A percentile compares a stretch with the other conserved stretches of the same genome.
phyloP scores from a whole-genome alignment of 2,329 filamentous ascomycete genomes.

The Colletotrichum sp. region DNA sequence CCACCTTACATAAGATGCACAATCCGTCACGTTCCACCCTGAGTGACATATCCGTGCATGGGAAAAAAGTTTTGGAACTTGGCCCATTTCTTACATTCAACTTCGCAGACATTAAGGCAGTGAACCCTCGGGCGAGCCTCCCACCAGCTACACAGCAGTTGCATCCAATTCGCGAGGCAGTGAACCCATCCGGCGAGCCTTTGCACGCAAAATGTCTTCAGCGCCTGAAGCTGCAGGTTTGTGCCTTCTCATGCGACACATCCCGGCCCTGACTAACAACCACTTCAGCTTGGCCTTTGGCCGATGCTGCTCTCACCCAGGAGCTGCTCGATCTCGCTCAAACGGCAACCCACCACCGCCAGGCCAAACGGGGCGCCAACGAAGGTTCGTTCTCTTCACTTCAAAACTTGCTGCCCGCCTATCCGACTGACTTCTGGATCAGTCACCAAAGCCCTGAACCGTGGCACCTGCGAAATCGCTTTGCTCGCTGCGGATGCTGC shows the following conservation, averaged over 20 bases:
- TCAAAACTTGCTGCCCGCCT: background rate
- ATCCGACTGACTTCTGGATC: background rate
- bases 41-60: background rate
- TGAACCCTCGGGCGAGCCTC: background rate
- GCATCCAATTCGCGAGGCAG: background rate
- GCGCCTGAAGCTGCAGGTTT: too few species aligned
- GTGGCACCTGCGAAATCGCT: constrained; percentile 87
- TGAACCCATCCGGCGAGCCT: background rate
- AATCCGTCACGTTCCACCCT: background rate
- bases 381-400: constrained; percentile 43
- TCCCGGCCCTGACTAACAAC: too few species aligned
- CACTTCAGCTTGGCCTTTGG: constrained; percentile 68
- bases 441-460: constrained; percentile 85
- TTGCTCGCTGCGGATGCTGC: constrained; percentile 87
- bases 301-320: constrained; percentile 75
- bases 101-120: background rate
- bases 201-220: too few species aligned
- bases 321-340: constrained; percentile 84
- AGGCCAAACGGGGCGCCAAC: constrained; percentile 89
- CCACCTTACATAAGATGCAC: background rate
- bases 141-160: background rate
- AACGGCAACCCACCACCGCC: constrained; percentile 67
- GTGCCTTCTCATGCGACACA: too few species aligned
- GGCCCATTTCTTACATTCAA: background rate
- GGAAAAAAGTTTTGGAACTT: background rate